Evolutionary conservation across 192 early-diverging fungal genomes (phyloP), one percentile per base, ranked within the genome.

Genomic region (Umbelopsis isabellina): DNA sequence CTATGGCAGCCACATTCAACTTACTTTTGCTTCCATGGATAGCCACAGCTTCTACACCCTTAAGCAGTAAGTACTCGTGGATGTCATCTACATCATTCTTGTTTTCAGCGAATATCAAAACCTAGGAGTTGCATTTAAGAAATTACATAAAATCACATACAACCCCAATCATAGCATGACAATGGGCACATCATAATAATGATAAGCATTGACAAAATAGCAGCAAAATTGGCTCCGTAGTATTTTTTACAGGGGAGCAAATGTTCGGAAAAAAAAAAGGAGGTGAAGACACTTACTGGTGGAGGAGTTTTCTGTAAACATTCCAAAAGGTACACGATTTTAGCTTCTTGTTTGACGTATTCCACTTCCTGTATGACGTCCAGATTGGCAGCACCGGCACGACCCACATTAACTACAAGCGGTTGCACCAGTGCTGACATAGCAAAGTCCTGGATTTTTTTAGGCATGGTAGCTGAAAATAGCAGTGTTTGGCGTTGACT

Each of bases 41-140:
- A 1, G 94, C 93, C 5, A 95, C 95, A 0, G 92, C 90, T 70
- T 97, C 95, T 7, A 99, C 94, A 21, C 94, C 95, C 72, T 98
- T 99, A 33, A 97, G 74, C 64, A 99, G 83, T 25, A 99, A 76
- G 68, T 97, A 99, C 76, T 99, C 96, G 67, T 97, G 94, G 47
- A 99, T 98, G 77, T 99, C 97, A 71, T 99, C 97, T 8, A 99
- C 97, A 78, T 99, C 97, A 80, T 97, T 93, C 65, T 99, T 97
- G 82, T 98, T 99, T 70, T 99, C 97, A 12, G 96, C 95, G 88
- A 99, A 99, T 37, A 99, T 92, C 27, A 99, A 80, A 0, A 97
- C 91, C 85, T 87, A 71, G n/a, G n/a, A n/a, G n/a, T n/a, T n/a
- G n/a, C n/a, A n/a, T n/a, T n/a, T n/a, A n/a, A n/a, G n/a, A n/a